These are phyloP conservation scores for Wickerhamomyces bisporus DNA, from an alignment of 805 yeast species.

Conservation along the genomic window DNA sequence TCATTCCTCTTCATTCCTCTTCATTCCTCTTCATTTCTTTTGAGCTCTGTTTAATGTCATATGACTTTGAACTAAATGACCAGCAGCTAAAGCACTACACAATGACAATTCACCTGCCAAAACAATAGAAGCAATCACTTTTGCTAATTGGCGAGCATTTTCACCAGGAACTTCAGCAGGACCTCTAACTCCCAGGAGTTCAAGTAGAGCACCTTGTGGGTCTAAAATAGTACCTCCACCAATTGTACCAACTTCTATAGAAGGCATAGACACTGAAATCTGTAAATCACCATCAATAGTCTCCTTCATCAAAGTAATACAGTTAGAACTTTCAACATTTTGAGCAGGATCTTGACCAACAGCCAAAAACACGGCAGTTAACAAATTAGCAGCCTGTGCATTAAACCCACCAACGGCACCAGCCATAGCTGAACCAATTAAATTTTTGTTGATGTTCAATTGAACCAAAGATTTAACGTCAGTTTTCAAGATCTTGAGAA, in stretches of 20 bases:
- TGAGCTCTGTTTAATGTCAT: constrained; percentile 83
- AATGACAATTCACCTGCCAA: constrained; percentile 94
- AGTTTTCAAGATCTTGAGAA: constrained; percentile 77
- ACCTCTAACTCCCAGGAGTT: constrained; percentile 89
- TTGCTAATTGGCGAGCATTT: constrained; percentile 90
- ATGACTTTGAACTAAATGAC: constrained; percentile 95
- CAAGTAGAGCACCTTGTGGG: constrained; percentile 96
- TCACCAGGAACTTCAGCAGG: constrained; percentile 93
- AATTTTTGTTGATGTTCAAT: constrained; percentile 80
- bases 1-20: not conserved
- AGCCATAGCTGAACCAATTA: constrained; percentile 97
- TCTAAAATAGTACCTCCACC: constrained; percentile 98
- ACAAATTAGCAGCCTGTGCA: constrained; percentile 96
- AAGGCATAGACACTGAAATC: constrained; percentile 98
- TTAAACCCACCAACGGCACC: constrained; percentile 97
- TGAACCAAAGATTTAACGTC: constrained; percentile 91
- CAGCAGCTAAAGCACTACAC: constrained; percentile 96
- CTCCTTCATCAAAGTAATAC: constrained; percentile 93
- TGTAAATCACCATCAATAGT: constrained; percentile 70
- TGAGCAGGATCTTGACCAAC: constrained; percentile 99
- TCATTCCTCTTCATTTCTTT: constrained; percentile 12
- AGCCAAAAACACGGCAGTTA: constrained; percentile 91
- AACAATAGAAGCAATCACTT: constrained; percentile 89
- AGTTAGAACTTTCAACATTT: constrained; percentile 94
- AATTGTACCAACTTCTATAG: constrained; percentile 97